Base-by-base conservation (phyloP, 2,329 filamentous ascomycete species). In the Alternaria sp. region DNA sequence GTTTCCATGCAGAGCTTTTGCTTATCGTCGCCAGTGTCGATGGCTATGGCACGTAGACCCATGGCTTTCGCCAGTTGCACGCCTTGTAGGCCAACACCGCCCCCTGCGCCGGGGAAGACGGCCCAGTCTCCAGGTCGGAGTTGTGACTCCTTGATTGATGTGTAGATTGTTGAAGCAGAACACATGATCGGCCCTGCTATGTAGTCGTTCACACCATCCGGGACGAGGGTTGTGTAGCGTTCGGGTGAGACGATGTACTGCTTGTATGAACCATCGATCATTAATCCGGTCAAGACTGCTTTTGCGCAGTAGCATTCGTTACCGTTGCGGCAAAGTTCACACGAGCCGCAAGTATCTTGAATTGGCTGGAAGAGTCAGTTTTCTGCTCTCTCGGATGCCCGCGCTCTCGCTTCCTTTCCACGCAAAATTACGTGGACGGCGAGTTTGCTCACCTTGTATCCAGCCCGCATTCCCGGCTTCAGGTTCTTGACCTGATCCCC, bases 151-250 rank as follows among this genome's bases (percentile, higher is more conserved):
- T 83, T 79, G 51, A 89, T 76, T 2, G 85, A 84, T 3, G 84
- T 81, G 71, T 88, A 86, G 61, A 88, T 85, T 1, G 87, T 88
- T 7, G 81, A 83, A 0, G 84, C 87, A 3, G 86, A 73, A 75
- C 87, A 89, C 85, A 88, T 87, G 59, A 88, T 83, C 0, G 86
- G 87, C 0, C 82, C 87, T 5, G 86, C 86, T n/a, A 86, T 74
- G 61, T 84, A 82, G 61, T 87, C 85, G 0, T 77, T 73, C 0
- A 88, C 81, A 0, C 82, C 84, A 34, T 87, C 83, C 0, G 86
- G 86, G 57, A 88, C 87, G 20, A 81, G 78, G 0, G 81, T 81
- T 0, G 84, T 84, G 66, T 87, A 87, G 39, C 80, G 80, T 14
- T 85, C 86, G 1, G 87, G 86, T 1, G 81, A 83, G 12, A 82